Base-by-base conservation (phyloP, 768 basidiomycete species). In the Hirschioporus abietinus region DNA sequence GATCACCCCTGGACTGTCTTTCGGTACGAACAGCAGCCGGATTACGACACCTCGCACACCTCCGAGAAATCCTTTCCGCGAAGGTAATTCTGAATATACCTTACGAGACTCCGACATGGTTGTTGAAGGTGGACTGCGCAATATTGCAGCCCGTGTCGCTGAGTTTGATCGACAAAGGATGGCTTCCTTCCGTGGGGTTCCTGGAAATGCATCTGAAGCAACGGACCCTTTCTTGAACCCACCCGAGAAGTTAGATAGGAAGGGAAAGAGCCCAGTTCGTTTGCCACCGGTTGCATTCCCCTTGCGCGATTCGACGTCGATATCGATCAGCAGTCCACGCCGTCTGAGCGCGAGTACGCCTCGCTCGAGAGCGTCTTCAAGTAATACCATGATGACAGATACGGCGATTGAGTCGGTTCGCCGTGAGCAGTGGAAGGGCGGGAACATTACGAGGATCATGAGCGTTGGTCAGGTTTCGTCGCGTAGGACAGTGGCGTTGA, bases 371-470 rank as follows among this genome's bases (percentile, higher is more conserved):
- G 12, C 30, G 63, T 35, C 30, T 4, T 24, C 27, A 2, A 62
- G 30, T 26, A 62, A 26, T 60, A 62, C 20, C 18, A 42, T 26
- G 30, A n/a, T 59, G 64, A 60, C 23, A 20, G 20, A 35, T 58
- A 65, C 27, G 67, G 63, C 35, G 64, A 52, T 23, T 17, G 68
- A 63, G 24, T 63, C 62, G 15, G 63, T 60, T 7, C 25, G 64
- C 8, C 42, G 63, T n/a, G 66, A 66, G 24, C 20, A 63, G 26
- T 63, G 58, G 68, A 24, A 25, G 30, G 34, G 35, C 35, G 57
- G 34, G 23, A 63, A 66, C 34, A 12, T 58, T n/a, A 66, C 52
- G 57, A 66, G 68, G 25, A 59, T 69, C 58, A 66, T 52, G 64
- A 34, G 23, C 23, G 35, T 69, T 20, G 52, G 66, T 23, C 36